Conservation (phyloP, 2,329 filamentous ascomycete genomes). For the Thelonectria blattea region DNA sequence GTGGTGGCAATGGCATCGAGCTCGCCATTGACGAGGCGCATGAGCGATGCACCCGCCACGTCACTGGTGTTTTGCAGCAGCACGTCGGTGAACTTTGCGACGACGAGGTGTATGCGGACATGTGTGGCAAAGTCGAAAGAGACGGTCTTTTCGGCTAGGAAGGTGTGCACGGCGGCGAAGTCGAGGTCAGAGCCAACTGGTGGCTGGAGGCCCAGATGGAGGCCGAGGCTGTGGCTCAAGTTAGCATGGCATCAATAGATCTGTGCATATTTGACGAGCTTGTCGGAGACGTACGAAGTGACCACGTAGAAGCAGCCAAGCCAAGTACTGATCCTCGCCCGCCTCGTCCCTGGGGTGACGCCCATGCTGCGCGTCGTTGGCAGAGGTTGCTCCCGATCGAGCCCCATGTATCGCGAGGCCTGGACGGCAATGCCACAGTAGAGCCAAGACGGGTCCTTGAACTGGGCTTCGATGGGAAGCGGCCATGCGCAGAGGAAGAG, state of each 20-base stretch:
- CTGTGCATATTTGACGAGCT: accelerated
- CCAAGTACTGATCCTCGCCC: constrained; percentile 28
- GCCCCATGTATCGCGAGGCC: constrained; percentile 26
- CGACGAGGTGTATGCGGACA: constrained; percentile 22
- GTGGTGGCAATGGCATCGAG: constrained; percentile 20
- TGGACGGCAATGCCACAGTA: constrained; percentile 29
- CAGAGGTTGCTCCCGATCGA: constrained; percentile 26
- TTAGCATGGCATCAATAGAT: not conserved
- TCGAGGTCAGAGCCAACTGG: constrained; percentile 24
- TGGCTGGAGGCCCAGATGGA: constrained; percentile 23
- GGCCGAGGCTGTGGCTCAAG: constrained; percentile 13
- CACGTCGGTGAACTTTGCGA: constrained; percentile 25
- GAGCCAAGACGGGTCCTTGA: constrained; percentile 25
- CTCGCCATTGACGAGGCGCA: constrained; percentile 25
- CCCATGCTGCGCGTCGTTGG: constrained; percentile 20
- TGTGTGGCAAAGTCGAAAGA: constrained; percentile 13
- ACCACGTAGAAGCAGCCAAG: constrained; percentile 22
- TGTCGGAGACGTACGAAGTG: constrained; percentile 19
- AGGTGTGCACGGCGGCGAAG: constrained; percentile 22
- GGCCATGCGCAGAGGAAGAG: constrained; percentile 27
- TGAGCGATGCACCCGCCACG: constrained; percentile 18
- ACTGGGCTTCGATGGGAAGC: constrained; percentile 17
- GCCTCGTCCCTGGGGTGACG: constrained; percentile 17
- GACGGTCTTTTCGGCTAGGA: constrained; percentile 17
- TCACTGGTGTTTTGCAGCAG: constrained; percentile 23